Base-by-base conservation (phyloP, 306 rosid species). In the Senna siamea region DNA sequence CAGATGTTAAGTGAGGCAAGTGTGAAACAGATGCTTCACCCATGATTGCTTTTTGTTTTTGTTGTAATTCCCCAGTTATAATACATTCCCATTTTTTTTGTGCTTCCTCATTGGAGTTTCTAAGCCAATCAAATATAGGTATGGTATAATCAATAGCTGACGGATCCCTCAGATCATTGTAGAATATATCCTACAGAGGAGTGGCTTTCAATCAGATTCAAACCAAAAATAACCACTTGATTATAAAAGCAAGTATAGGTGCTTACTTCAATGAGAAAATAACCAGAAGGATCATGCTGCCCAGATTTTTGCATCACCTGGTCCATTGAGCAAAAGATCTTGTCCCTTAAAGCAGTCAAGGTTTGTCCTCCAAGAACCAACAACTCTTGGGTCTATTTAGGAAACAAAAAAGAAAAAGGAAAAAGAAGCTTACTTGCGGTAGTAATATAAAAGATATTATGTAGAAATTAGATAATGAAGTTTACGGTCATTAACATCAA, bases 91-190 rank as follows among this genome's bases (percentile, higher is more conserved):
- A 93, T 84, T 91, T 93, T 75, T 88, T 84, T 20, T 72, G 80
- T 22, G 80, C 96, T 65, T 88, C 90, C 14, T 84, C 92, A 77
- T 83, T 81, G 4, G 90, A 88, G 85, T 88, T 78, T 76, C 17
- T 73, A 47, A 93, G 91, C 98, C 97, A 93, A 78, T 89, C 91
- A 40, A 88, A 61, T 68, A 91, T 82, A 43, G 98, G 91, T 79
- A 79, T 80, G 19, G 92, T 83, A 59, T 91, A 89, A 81, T 93
- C 92, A 68, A 76, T 73, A 35, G 93, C 91, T 55, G 91, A 86
- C 7, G 90, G 91, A 78, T 86, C 90, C 83, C 98, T 91, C 96
- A 84, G 64, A 87, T 93, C 97, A 34, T 86, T 87, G 81, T 84
- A 93, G 77, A 93, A 91, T 59, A 86, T 86, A 80, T 89, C 97